Evolutionary conservation across 805 yeast species (phyloP), one percentile per base, ranked within the genome.

Genomic region (Tetrapisispora iriomotensis): DNA sequence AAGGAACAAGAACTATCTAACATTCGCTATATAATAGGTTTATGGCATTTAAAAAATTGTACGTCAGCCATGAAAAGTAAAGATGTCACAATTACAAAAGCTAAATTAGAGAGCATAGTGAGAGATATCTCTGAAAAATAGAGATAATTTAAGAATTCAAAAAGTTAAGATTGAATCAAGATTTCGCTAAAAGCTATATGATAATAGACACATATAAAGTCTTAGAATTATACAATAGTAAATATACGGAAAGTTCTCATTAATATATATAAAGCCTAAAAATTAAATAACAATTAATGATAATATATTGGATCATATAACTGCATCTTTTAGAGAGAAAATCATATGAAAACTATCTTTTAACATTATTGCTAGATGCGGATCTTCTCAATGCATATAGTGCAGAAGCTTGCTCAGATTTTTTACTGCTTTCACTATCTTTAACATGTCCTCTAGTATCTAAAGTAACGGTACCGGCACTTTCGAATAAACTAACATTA

Each of bases 401-500:
- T 23, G 45, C 56, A 18, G 54, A 41, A 3, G 62, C 64, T 21
- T 46, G 45, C 35, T 62, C 62, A 6, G 69, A 62, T 42, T 60
- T 63, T 43, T 55, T 51, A 46, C 68, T 64, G 34, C 67, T 58
- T 36, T 55, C 65, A 50, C 69, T 64, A 35, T 66, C 52, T 42
- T 60, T 63, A 21, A 80, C 60, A 58, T 82, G 90, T 12, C 92
- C 92, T 50, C 92, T 67, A 49, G 81, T 83, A 55, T 82, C 90
- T 51, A 82, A 65, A 26, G 76, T 79, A 25, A 82, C 81, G 3
- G 82, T 72, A 26, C 90, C 90, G 3, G 82, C 81, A 46, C 82
- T 79, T 55, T 82, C 88, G 59, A 82, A 82, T 34, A 82, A 49
- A 3, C 88, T 79, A 10, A 81, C 87, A 41, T 75, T 74, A n/a